phyloP scores from a whole-genome alignment of 495 filamentous ascomycete genomes.

The Aspergillus sparsus region DNA sequence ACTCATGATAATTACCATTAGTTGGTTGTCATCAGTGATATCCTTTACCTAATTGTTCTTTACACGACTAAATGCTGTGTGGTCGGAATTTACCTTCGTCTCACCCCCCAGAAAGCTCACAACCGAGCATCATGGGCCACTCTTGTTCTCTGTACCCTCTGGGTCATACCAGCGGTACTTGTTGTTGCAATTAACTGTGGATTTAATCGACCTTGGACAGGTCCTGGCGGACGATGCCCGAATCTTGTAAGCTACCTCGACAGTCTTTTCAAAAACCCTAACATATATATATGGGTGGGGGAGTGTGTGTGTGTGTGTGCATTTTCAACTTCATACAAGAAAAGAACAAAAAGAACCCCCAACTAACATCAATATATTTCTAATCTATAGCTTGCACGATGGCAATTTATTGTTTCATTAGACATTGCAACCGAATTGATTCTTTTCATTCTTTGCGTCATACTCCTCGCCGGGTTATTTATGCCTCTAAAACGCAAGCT shows the following conservation, averaged over 20 bases:
- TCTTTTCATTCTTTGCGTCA: constrained; percentile 40
- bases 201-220: constrained; percentile 41
- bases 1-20: constrained; percentile 12
- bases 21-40: constrained; percentile 42
- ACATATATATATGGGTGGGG: neutral
- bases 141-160: constrained; percentile 36
- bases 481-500: constrained; percentile 43
- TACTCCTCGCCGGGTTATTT: constrained; percentile 44
- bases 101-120: constrained; percentile 48
- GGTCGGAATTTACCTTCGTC: constrained; percentile 46
- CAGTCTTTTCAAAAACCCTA: no score
- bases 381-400: constrained; percentile 36
- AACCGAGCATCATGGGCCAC: constrained; percentile 39
- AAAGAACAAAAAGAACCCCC: neutral
- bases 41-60: constrained; percentile 46
- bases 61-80: constrained; percentile 52
- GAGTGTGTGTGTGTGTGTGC: neutral
- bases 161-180: constrained; percentile 39
- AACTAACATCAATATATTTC: neutral
- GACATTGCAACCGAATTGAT: constrained; percentile 46
- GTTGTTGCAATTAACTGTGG: constrained; percentile 44
- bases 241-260: constrained; percentile 33
- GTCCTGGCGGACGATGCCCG: constrained; percentile 34
- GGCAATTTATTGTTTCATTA: constrained; percentile 45
- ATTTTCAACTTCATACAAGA: neutral